phyloP scores from a whole-genome alignment of 768 basidiomycete species.

The Pulveroboletus sp. region DNA sequence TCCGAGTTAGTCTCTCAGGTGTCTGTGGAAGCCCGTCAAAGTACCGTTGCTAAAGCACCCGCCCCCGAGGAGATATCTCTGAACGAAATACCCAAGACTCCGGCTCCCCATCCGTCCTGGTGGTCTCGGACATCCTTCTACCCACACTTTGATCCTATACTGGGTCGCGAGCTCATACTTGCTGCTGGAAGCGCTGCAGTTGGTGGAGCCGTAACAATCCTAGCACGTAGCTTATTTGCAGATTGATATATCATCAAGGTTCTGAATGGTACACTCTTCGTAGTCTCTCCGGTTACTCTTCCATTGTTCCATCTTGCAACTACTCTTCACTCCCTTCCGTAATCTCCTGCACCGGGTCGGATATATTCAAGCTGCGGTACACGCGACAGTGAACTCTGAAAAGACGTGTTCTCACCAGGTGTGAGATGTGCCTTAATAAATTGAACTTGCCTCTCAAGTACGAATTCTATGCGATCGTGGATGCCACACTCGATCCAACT shows the following conservation, averaged over 20 bases:
- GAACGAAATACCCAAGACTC: neutral
- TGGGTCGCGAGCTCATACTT: slow-evolving; percentile 24
- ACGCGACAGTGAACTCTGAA: slow-evolving; percentile 28
- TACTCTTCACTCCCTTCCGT: slow-evolving; percentile 3
- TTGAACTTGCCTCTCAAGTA: slow-evolving; percentile 42
- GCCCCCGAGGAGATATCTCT: slow-evolving; percentile 1
- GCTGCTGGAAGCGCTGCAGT: slow-evolving; percentile 26
- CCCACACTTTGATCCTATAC: slow-evolving; percentile 8
- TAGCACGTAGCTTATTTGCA: slow-evolving; percentile 18
- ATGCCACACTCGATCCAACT: slow-evolving; percentile 41
- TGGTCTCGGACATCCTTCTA: slow-evolving; percentile 7
- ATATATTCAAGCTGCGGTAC: slow-evolving; percentile 23
- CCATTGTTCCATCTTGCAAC: neutral
- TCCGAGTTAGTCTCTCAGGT: slow-evolving; percentile 23
- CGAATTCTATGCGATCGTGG: slow-evolving; percentile 39
- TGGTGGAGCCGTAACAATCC: slow-evolving; percentile 24
- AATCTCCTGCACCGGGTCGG: neutral
- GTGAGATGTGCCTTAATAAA: neutral
- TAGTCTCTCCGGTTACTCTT: neutral
- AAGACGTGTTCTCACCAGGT: neutral
- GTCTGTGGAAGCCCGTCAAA: slow-evolving; percentile 14
- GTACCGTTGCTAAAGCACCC: neutral
- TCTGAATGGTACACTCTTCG: neutral
- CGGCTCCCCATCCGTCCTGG: slow-evolving; percentile 1
- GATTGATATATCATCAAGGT: slow-evolving; percentile 10